Conservation (phyloP, 345 rosid genomes). For the Corchorus capsularis region DNA sequence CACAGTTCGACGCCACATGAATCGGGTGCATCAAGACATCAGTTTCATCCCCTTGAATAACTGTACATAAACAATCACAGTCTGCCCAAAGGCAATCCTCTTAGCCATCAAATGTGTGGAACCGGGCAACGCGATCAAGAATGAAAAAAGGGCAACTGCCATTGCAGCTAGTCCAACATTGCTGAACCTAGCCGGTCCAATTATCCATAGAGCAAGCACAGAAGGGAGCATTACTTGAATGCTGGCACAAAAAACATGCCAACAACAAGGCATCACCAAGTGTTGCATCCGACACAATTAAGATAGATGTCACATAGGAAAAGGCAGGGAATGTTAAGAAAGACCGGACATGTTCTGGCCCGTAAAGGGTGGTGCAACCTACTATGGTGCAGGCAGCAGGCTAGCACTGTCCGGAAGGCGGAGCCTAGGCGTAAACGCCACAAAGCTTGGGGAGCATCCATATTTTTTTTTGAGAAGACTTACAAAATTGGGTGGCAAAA, state of each 20-base stretch:
- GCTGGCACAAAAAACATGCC: constrained; percentile 52
- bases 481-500: constrained; percentile 1
- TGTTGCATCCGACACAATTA: constrained; percentile 71
- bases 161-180: constrained; percentile 42
- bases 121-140: constrained; percentile 72
- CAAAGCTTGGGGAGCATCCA: constrained; percentile 8
- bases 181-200: constrained; percentile 51
- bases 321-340: constrained; percentile 58
- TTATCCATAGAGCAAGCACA: constrained; percentile 39
- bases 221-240: constrained; percentile 46
- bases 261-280: constrained; percentile 60
- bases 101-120: constrained; percentile 63
- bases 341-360: constrained; percentile 42
- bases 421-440: constrained; percentile 46
- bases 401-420: constrained; percentile 58
- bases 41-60: constrained; percentile 42
- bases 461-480: not conserved
- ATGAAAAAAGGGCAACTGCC: constrained; percentile 53
- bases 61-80: constrained; percentile 62
- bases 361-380: constrained; percentile 60
- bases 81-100: constrained; percentile 82
- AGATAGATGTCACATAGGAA: constrained; percentile 65
- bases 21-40: constrained; percentile 48
- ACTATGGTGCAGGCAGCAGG: constrained; percentile 69
- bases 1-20: constrained; percentile 68